A percentile compares a stretch with the other conserved stretches of the same genome.
Evolutionary conservation across 306 rosid species (phyloP).

Genomic region (Sesbania bispinosa): DNA sequence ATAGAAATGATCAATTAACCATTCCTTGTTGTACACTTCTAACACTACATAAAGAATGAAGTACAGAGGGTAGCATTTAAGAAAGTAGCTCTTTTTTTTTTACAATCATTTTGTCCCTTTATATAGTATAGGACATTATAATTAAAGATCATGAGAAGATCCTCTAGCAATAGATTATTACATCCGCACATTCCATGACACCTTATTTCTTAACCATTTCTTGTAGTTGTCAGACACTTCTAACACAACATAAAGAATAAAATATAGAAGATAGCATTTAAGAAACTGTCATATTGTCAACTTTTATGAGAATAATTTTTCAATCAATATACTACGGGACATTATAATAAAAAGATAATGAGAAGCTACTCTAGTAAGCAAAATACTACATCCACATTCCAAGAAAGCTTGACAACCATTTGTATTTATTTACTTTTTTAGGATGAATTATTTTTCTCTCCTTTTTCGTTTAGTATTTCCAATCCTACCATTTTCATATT

Average conservation of each 20-base stretch:
- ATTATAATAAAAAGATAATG: conserved; percentile 4
- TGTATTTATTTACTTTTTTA: background rate
- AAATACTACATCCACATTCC: background rate
- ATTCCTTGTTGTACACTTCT: background rate
- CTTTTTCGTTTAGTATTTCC: conserved; percentile 4
- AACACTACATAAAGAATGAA: background rate
- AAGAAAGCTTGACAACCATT: background rate
- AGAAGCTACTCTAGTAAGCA: background rate
- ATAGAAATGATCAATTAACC: conserved; percentile 28
- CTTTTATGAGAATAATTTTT: conserved; percentile 15
- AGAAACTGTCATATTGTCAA: background rate
- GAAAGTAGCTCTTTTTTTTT: background rate
- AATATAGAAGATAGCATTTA: conserved; percentile 9
- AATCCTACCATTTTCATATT: background rate
- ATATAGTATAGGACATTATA: background rate
- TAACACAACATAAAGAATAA: background rate
- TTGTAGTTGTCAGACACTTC: background rate
- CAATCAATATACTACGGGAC: background rate
- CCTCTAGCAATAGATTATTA: conserved; percentile 6
- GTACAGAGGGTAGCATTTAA: background rate
- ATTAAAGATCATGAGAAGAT: background rate
- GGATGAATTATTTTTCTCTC: background rate
- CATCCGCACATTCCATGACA: background rate
- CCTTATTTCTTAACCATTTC: conserved; percentile 9
- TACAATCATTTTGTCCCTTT: conserved; percentile 13